Base-by-base conservation (phyloP, 1,284 basidiomycete species). In the Peniophora sp. region DNA sequence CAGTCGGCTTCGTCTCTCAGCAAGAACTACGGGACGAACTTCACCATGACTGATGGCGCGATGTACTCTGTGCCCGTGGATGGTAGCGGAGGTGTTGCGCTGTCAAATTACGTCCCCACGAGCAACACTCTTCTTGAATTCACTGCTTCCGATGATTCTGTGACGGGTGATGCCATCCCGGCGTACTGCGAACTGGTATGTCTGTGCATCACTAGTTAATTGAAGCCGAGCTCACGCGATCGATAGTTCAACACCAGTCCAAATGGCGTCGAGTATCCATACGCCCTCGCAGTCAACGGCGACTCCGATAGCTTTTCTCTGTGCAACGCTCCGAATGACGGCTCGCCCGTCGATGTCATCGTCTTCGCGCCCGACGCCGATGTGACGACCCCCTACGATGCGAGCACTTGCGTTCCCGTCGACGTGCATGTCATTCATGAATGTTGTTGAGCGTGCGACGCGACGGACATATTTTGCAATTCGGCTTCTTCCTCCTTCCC, bases 211-310 rank as follows among this genome's bases (percentile, higher is more conserved):
- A 17, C 5, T 20, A 41, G 38, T n/a, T n/a, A n/a, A 41, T 8
- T 5, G 38, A 5, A 41, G 38, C 19, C n/a, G 16, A n/a, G 38
- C 38, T 20, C n/a, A 20, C 19, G n/a, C 5, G 38, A 20, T 16
- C 19, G 5, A 45, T 22, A 45, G 44, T 45, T 45, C 44, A 45
- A 45, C n/a, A 45, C 44, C 8, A 45, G 44, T n/a, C 44, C 44
- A 3, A 9, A 45, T n/a, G 44, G 44, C 23, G 23, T 25, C 19
- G 20, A 10, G 6, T 45, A 22, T n/a, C 44, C 44, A 6, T 45
- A 22, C 44, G n/a, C 23, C 22, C 17, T 45, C 20, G 44, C 12
- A 6, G 44, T 45, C 44, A 22, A 45, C 23, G 44, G 10, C 23
- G 44, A 45, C 20, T 10, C 9, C 19, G 23, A 45, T 25, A n/a